Base-by-base conservation (phyloP, 345 rosid species). In the Carallia pectinifolia region DNA sequence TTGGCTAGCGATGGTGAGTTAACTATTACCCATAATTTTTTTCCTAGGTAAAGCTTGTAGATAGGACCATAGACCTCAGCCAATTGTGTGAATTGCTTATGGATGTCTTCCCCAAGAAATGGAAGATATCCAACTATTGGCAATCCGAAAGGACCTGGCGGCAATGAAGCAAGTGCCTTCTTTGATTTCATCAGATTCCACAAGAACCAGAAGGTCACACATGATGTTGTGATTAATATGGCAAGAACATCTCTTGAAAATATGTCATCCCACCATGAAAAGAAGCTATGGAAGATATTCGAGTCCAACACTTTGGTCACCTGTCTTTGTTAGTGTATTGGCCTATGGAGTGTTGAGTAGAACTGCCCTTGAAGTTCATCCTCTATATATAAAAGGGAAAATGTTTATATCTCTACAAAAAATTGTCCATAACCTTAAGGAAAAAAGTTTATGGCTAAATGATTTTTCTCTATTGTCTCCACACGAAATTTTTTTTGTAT, bases 71-170 rank as follows among this genome's bases (percentile, higher is more conserved):
- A 75, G 0, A 23, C 30, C 3, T 13, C 4, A 8, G 79, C 74
- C 58, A 86, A 34, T 65, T 80, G 7, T 3, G 74, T 58, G 55
- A 80, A 86, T 3, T 71, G 47, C 10, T 48, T 61, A 68, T 80
- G 87, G 13, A 76, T 73, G 53, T 81, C 19, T 0, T 44, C 23
- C 0, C 83, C 68, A 0, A 86, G 80, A 67, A 82, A 82, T 5
- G 85, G 82, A 53, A 86, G 80, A 77, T 84, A 79, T 29, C 84
- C 86, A 1, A 82, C 56, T 7, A 86, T 8, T 1, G 90, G 86
- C 47, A 82, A 17, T 5, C 86, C 85, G 0, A 53, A 53, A 0
- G 86, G 86, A 6, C 87, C 86, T 0, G 82, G 84, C 1, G 78
- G 73, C 34, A 68, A 27, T 1, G 72, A 69, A 6, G 23, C 37